These are phyloP conservation scores for Astrothelium subdiscretum DNA, from an alignment of 495 filamentous ascomycete genomes.

Conservation along the genomic window DNA sequence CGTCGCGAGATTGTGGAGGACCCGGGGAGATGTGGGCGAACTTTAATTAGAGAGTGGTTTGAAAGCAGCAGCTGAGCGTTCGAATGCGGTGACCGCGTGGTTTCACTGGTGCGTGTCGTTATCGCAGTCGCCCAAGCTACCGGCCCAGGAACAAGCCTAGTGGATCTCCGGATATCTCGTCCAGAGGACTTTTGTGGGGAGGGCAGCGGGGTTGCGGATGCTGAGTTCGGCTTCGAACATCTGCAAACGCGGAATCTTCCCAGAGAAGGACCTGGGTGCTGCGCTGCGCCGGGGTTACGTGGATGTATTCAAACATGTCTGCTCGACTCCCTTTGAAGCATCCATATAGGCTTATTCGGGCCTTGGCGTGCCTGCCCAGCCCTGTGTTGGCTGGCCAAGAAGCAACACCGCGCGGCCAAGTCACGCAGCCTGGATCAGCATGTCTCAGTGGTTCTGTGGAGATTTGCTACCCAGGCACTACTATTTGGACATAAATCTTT, in stretches of 20 bases:
- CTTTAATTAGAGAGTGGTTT: conserved; percentile 1
- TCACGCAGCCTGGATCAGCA: background rate
- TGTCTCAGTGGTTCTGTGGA: background rate
- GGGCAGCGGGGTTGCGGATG: background rate
- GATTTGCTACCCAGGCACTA: too few relatives aligned
- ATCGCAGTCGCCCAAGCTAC: background rate
- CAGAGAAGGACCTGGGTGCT: background rate
- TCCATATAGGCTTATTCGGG: background rate
- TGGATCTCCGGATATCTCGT: background rate
- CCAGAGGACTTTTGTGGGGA: background rate
- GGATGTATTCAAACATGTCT: background rate
- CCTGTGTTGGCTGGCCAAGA: background rate
- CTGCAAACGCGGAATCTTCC: background rate
- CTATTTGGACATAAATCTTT: background rate
- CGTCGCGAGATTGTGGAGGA: background rate
- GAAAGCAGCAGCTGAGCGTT: background rate
- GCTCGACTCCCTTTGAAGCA: background rate
- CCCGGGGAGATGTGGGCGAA: background rate
- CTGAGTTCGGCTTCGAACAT: background rate
- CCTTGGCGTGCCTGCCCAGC: background rate
- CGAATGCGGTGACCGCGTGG: background rate
- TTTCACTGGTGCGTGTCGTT: background rate
- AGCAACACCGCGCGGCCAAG: background rate
- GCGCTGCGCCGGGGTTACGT: background rate
- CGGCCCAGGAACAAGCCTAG: background rate